Conservation (phyloP, 495 filamentous ascomycete genomes). For the Neurospora discreta region DNA sequence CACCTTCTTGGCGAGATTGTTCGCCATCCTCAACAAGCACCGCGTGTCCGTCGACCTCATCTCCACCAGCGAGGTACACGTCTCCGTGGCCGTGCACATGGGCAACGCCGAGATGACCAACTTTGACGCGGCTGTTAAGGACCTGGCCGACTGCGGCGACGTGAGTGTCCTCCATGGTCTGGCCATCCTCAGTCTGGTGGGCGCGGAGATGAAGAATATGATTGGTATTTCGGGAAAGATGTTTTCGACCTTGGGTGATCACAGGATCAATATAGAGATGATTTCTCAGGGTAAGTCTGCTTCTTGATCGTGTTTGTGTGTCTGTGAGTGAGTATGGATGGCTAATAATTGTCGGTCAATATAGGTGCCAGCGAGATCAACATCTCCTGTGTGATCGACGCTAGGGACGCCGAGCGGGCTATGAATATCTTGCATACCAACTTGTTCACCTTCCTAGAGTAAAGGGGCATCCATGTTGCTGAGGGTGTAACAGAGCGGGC, state of each 20-base stretch:
- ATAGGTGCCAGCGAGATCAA: constrained; percentile 95
- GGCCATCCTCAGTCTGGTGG: constrained; percentile 86
- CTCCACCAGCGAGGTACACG: constrained; percentile 87
- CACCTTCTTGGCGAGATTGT: constrained; percentile 86
- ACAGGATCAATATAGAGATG: constrained; percentile 92
- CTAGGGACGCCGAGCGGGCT: constrained; percentile 76
- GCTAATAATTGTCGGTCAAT: not conserved
- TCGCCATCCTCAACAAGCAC: constrained; percentile 70
- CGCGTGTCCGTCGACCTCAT: constrained; percentile 83
- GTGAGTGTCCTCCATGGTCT: constrained; percentile 79
- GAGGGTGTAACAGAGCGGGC: not conserved
- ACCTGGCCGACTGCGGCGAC: constrained; percentile 65
- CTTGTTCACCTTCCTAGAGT: constrained; percentile 61
- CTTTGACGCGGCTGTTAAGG: constrained; percentile 53
- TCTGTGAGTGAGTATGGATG: not conserved
- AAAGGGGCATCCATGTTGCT: not conserved
- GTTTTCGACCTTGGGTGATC: constrained; percentile 81
- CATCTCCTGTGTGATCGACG: constrained; percentile 93
- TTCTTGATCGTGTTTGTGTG: not conserved
- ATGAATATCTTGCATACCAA: constrained; percentile 92
- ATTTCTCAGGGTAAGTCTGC: constrained; percentile 74
- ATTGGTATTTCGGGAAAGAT: constrained; percentile 79
- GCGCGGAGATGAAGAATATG: constrained; percentile 92
- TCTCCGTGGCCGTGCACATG: constrained; percentile 87
- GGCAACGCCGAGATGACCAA: constrained; percentile 52